Evolutionary conservation across 2,329 filamentous ascomycete species (phyloP), one percentile per base, ranked within the genome.

Genomic region (Calonectria pseudoreteaudii): DNA sequence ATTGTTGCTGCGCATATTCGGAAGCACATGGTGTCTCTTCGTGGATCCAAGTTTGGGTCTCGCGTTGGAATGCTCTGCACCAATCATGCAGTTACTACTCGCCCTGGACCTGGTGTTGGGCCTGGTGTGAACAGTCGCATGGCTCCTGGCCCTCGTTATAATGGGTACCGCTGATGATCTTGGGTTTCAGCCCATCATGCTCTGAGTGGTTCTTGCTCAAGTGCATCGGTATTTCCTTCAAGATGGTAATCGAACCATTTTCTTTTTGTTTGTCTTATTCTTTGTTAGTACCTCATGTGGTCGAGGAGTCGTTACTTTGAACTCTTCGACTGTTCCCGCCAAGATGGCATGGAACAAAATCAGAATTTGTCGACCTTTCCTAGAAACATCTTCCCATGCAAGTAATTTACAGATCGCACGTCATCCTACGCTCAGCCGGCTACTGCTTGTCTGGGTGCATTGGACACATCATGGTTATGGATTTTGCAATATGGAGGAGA

Each of bases 1-100:
- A 88, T 98, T 77, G 97, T 99, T 77, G 95, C 96, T 62, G 93
- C 93, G 71, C 97, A 99, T 83, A 98, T 99, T 80, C 94, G 95
- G 80, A 98, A 98, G 90, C 97, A 99, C 85, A 99, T 99, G 97
- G 97, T 99, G 11, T 99, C 97, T 71, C 93, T 99, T 64, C 94
- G 97, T 74, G 97, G 97, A 71, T 98, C 97, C 82, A 99, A 99
- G 85, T 99, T 98, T 84, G 97, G 97, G 74, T 99, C 97, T 73
- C 95, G 97, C 72, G 97, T 99, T 75, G 97, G 97, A 38, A 98
- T 99, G 96, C 93, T 99, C 69, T 99, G 97, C 88, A 98, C 95
- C 86, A 98, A 98, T 85, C 96, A 96, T 47, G 95, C 95, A 62
- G 92, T 95, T 79, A 91, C 94, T 67, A 98, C 95, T 79, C 95